phyloP scores from a whole-genome alignment of 257 asterid species.

The Hygrophila difformis region DNA sequence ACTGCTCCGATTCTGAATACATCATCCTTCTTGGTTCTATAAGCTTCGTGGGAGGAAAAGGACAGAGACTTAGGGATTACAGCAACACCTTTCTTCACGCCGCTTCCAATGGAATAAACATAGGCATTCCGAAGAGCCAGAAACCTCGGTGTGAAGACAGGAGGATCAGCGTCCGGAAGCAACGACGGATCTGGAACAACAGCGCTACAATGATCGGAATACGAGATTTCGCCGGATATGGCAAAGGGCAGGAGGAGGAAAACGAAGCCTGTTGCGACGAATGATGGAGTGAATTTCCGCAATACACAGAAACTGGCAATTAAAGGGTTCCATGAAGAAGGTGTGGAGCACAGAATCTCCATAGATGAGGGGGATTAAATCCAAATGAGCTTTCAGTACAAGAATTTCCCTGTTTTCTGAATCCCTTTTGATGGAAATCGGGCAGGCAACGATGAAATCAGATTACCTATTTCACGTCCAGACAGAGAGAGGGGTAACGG shows the following conservation, averaged over 20 bases:
- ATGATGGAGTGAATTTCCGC: constrained; percentile 4
- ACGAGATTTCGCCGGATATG: constrained; percentile 28
- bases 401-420: constrained; percentile 4
- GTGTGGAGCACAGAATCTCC: constrained; percentile 20
- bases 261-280: constrained; percentile 21
- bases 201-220: constrained; percentile 42
- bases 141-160: constrained; percentile 17
- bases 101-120: constrained; percentile 19
- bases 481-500: too few relatives aligned
- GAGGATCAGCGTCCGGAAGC: constrained; percentile 25
- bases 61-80: constrained; percentile 25
- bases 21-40: constrained; percentile 39
- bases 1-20: constrained; percentile 50
- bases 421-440: too few relatives aligned
- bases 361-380: constrained; percentile 19
- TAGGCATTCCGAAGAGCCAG: constrained; percentile 33
- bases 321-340: constrained; percentile 6
- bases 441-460: too few relatives aligned
- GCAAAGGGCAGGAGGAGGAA: constrained; percentile 17
- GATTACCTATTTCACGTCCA: too few relatives aligned
- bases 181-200: constrained; percentile 33
- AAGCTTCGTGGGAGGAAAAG: constrained; percentile 27
- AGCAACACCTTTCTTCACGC: constrained; percentile 12
- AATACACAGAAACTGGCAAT: neutral
- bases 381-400: constrained; percentile 1